Base-by-base conservation (phyloP, 257 asterid genomes). In the Solanum bulbocastanum region DNA sequence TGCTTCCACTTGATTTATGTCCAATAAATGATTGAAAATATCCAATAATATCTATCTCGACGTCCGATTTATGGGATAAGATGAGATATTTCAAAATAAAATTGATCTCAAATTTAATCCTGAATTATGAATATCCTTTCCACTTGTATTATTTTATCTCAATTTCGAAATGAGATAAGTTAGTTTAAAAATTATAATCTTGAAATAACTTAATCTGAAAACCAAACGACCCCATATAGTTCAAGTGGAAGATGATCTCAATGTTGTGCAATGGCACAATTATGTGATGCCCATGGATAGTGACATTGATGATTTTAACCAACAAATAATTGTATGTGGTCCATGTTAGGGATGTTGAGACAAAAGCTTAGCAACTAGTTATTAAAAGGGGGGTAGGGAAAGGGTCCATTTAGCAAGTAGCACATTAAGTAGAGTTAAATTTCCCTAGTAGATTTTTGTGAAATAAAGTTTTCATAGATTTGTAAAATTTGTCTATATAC, bases 331-430 rank as follows among this genome's bases (percentile, higher is more conserved):
- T 18, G 66, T 1, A 18, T 49, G 37, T 46, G 85, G 85, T 49
- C 85, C 85, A 81, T 46, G 40, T 81, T 81, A 27, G 68, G 20
- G 68, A 81, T 81, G 40, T 27, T 81, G 68, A 30, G 68, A 81
- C 85, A 46, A 46, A 81, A 46, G 68, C 40, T 46, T 46, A 44
- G 68, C 68, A 46, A 81, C 68, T 81, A 46, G 66, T 46, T 81
- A 10, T 36, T 81, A 44, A 46, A 81, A 27, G 18, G 18, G 18
- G 56, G 33, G 52, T 36, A 5, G 83, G 15, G 49, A 2, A 23
- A 7, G 56, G 83, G 56, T 30, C 58, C 83, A 27, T 68, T 46
- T 49, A 27, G 68, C 85, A 46, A 81, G 85, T 79, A 46, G 85
- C 27, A 78, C 35, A 40, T 6, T 49, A 78, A 78, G 37, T 79